Conservation (phyloP, 306 rosid genomes). For the Casuarina glauca region DNA sequence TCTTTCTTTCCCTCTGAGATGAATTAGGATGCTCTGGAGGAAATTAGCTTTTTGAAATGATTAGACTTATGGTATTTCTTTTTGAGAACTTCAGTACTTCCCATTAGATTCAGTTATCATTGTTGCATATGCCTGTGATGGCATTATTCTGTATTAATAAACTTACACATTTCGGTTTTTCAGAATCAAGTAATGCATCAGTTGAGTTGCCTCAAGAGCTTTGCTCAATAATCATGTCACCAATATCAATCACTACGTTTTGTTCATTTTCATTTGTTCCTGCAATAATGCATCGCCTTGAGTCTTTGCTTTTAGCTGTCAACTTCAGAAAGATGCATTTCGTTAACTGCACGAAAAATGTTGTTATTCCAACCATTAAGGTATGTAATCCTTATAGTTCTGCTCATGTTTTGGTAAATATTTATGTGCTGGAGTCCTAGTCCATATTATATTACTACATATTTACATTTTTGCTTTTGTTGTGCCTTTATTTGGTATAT, state of each 20-base stretch:
- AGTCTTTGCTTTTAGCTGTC: slow-evolving; percentile 62
- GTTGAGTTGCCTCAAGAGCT: slow-evolving; percentile 86
- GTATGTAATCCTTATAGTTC: slow-evolving; percentile 26
- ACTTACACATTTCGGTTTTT: slow-evolving; percentile 12
- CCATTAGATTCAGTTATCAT: neutral
- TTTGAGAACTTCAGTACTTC: neutral
- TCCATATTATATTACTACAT: neutral
- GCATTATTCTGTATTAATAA: slow-evolving; percentile 2
- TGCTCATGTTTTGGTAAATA: neutral
- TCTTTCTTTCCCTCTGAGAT: neutral
- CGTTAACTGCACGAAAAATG: slow-evolving; percentile 53
- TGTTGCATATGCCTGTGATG: neutral
- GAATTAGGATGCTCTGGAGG: neutral
- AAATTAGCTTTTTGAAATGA: neutral
- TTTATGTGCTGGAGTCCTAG: neutral
- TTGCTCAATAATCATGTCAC: slow-evolving; percentile 69
- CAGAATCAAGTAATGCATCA: slow-evolving; percentile 47
- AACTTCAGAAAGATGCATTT: slow-evolving; percentile 58
- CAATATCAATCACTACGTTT: slow-evolving; percentile 43
- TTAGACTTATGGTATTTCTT: neutral
- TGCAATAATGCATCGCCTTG: slow-evolving; percentile 73
- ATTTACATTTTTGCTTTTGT: neutral
- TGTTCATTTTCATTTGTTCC: slow-evolving; percentile 74
- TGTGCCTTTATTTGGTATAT: neutral
- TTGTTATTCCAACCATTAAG: slow-evolving; percentile 50